These are phyloP conservation scores for Odontarrhena argentea DNA, from an alignment of 345 rosid genomes.

Conservation along the genomic window DNA sequence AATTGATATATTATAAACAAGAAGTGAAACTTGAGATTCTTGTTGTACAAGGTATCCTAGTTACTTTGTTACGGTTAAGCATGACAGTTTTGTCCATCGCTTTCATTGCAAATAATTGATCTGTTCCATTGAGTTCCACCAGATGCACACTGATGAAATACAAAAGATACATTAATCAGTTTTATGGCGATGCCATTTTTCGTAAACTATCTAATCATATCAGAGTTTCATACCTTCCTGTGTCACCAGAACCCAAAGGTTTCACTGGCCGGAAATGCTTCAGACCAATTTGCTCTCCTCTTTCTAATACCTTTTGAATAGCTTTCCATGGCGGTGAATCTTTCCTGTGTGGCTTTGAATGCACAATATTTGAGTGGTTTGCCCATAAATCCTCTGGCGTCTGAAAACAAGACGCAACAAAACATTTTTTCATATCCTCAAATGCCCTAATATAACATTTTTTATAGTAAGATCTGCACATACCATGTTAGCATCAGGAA, in stretches of 20 bases:
- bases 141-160: slow-evolving; percentile 68
- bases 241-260: slow-evolving; percentile 95
- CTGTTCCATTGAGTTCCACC: slow-evolving; percentile 84
- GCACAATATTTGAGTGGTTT: slow-evolving; percentile 77
- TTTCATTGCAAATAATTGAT: slow-evolving; percentile 81
- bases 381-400: slow-evolving; percentile 95
- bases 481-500: slow-evolving; percentile 95
- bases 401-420: slow-evolving; percentile 43
- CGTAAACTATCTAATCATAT: background rate
- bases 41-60: slow-evolving; percentile 18
- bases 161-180: background rate
- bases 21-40: background rate
- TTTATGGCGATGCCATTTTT: background rate
- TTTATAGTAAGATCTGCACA: background rate
- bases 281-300: slow-evolving; percentile 73
- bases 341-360: slow-evolving; percentile 88
- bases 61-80: slow-evolving; percentile 95
- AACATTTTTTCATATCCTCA: slow-evolving; percentile 6
- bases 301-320: slow-evolving; percentile 69
- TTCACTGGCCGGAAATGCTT: slow-evolving; percentile 84
- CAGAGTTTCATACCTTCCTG: slow-evolving; percentile 70
- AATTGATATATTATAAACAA: slow-evolving; percentile 1
- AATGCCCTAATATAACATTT: slow-evolving; percentile 6
- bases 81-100: slow-evolving; percentile 90
- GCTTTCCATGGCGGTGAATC: slow-evolving; percentile 74